Evolutionary conservation across 805 yeast genomes (phyloP).

Genomic region (Wickerhamomyces queroliae): DNA sequence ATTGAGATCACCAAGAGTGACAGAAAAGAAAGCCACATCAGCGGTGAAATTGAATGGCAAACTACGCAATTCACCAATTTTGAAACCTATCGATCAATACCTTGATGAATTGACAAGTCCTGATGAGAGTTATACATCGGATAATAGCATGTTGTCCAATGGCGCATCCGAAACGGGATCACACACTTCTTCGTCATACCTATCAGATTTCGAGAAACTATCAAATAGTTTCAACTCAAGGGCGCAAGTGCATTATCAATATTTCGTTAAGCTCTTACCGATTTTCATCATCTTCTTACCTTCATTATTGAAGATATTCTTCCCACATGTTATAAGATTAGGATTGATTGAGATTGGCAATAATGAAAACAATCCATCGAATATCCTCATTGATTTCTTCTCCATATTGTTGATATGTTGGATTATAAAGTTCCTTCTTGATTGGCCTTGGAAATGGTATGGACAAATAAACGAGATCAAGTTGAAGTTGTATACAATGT

Average conservation of each 20-base stretch:
- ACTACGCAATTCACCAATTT: not conserved
- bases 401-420: constrained; percentile 29
- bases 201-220: not conserved
- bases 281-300: constrained; percentile 16
- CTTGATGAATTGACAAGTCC: not conserved
- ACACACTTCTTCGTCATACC: not conserved
- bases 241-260: constrained; percentile 8
- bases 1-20: not conserved
- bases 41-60: too few relatives aligned
- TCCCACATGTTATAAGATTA: constrained; percentile 9
- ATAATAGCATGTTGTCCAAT: not conserved
- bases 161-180: too few relatives aligned
- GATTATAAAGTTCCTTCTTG: constrained; percentile 28
- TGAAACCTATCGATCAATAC: not conserved
- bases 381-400: constrained; percentile 26
- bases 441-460: constrained; percentile 40
- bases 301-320: constrained; percentile 11
- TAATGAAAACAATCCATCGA: constrained; percentile 8
- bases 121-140: not conserved
- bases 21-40: not conserved
- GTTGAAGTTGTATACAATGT: constrained; percentile 3
- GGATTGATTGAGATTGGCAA: constrained; percentile 10
- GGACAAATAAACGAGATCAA: constrained; percentile 19
- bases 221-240: constrained; percentile 2
- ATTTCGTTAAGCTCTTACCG: constrained; percentile 13